Evolutionary conservation across 148 eudicot genomes (phyloP).

Genomic region (Limonium bicolor): DNA sequence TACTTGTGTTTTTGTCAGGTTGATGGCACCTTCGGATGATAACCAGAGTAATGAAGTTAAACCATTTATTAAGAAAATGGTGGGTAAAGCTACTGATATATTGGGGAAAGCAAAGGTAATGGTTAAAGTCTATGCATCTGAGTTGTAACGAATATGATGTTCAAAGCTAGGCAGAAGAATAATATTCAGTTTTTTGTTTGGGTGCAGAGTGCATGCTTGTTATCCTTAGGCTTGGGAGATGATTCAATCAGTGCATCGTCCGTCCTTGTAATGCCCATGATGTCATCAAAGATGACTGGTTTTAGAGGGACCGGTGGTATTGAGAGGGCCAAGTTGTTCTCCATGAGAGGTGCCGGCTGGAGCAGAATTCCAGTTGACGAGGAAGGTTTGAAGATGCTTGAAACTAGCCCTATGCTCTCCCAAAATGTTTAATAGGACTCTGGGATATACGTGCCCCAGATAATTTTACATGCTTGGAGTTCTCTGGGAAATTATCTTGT

Average conservation of each 20-base stretch:
- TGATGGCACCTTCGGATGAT: slow-evolving; percentile 43
- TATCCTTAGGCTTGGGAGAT: slow-evolving; percentile 74
- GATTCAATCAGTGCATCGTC: slow-evolving; percentile 79
- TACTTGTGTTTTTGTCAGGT: slow-evolving; percentile 21
- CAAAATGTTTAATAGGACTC: slow-evolving; percentile 22
- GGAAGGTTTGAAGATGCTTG: slow-evolving; percentile 33
- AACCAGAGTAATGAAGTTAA: slow-evolving; percentile 46
- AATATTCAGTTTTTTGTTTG: no score
- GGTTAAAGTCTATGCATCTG: no score
- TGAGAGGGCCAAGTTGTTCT: slow-evolving; percentile 48
- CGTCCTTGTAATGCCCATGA: slow-evolving; percentile 86
- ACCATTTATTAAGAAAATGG: slow-evolving; percentile 25
- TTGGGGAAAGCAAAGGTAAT: slow-evolving; percentile 70
- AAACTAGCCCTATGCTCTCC: slow-evolving; percentile 30
- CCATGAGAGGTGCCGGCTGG: slow-evolving; percentile 47
- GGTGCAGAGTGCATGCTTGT: slow-evolving; percentile 51
- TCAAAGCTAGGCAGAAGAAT: no score
- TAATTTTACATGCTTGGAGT: no score
- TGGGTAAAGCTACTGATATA: slow-evolving; percentile 35
- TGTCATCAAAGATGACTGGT: slow-evolving; percentile 89
- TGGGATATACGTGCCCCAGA: no score
- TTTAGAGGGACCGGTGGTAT: slow-evolving; percentile 48
- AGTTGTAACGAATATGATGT: no score
- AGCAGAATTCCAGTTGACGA: slow-evolving; percentile 47
- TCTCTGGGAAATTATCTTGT: no score